phyloP scores from a whole-genome alignment of 768 basidiomycete species.

The Cystofilobasidium capitatum region DNA sequence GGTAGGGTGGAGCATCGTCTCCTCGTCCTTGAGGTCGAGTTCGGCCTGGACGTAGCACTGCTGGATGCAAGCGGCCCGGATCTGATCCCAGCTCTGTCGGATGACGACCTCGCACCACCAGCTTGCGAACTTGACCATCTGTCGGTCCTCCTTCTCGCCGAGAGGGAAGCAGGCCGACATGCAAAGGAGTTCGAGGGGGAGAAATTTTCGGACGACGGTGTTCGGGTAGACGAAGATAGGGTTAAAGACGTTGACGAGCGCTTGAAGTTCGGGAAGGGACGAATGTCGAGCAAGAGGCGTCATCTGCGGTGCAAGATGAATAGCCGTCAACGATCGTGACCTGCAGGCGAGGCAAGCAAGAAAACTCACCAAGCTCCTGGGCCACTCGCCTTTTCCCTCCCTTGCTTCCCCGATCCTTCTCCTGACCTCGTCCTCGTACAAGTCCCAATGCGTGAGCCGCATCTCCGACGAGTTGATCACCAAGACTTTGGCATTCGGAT shows the following conservation, averaged over 20 bases:
- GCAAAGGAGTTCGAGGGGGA: slow-evolving; percentile 15
- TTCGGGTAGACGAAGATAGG: slow-evolving; percentile 72
- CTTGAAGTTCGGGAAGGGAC: slow-evolving; percentile 69
- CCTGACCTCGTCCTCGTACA: slow-evolving; percentile 45
- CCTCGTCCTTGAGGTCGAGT: too few relatives aligned
- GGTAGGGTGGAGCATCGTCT: too few relatives aligned
- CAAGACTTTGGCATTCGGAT: slow-evolving; percentile 47
- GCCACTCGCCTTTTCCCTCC: slow-evolving; percentile 35
- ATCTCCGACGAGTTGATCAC: slow-evolving; percentile 76
- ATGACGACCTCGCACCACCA: neutral
- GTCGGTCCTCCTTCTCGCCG: neutral
- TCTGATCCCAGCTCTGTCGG: too few relatives aligned
- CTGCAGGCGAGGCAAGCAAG: neutral
- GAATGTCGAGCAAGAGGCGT: slow-evolving; percentile 82
- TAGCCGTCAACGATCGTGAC: neutral
- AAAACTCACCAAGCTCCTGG: slow-evolving; percentile 55
- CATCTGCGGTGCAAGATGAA: slow-evolving; percentile 45
- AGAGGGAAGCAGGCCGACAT: slow-evolving; percentile 12
- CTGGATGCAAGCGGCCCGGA: too few relatives aligned
- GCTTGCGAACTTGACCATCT: neutral
- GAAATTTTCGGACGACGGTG: slow-evolving; percentile 41
- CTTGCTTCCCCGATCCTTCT: slow-evolving; percentile 41
- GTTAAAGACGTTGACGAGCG: slow-evolving; percentile 69
- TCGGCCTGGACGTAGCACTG: too few relatives aligned
- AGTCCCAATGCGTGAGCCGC: slow-evolving; percentile 51